Evolutionary conservation across 1,284 basidiomycete genomes (phyloP).

Genomic region (Ustilago nuda): DNA sequence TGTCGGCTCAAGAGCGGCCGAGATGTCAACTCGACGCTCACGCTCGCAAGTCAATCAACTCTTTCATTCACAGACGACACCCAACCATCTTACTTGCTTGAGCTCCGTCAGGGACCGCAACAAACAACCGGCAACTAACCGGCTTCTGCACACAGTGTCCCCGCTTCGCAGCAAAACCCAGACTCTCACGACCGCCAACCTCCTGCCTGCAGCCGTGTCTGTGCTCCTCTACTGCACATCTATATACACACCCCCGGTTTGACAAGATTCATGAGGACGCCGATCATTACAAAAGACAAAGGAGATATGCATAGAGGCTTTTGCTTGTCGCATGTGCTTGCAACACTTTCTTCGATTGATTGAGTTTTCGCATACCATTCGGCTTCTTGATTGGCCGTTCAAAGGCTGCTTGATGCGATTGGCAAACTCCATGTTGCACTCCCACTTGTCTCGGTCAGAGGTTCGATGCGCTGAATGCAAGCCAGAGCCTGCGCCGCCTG

Average conservation of each 20-base stretch:
- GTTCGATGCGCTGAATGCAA: slow-evolving; percentile 17
- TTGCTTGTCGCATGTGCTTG: not conserved
- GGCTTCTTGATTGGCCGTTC: not conserved
- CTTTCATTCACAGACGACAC: not conserved
- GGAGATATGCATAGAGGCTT: not conserved
- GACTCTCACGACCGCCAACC: not conserved
- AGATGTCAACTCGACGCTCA: not conserved
- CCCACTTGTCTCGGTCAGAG: slow-evolving; percentile 6
- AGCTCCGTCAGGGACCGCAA: not conserved
- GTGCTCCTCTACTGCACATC: not conserved
- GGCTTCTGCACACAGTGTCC: not conserved
- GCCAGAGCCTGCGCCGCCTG: slow-evolving; percentile 18
- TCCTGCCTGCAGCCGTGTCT: not conserved
- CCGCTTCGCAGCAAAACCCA: not conserved
- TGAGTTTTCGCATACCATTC: not conserved
- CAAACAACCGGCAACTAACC: slow-evolving; percentile 7
- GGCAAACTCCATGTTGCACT: not conserved
- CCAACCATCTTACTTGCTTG: not conserved
- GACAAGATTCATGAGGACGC: not conserved
- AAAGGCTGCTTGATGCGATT: not conserved
- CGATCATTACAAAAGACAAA: not conserved
- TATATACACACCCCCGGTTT: not conserved
- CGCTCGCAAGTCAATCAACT: not conserved
- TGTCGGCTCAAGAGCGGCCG: not conserved
- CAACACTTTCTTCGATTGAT: not conserved